Conservation (phyloP, 305 asterid genomes). For the Stenogyne calaminthoides region DNA sequence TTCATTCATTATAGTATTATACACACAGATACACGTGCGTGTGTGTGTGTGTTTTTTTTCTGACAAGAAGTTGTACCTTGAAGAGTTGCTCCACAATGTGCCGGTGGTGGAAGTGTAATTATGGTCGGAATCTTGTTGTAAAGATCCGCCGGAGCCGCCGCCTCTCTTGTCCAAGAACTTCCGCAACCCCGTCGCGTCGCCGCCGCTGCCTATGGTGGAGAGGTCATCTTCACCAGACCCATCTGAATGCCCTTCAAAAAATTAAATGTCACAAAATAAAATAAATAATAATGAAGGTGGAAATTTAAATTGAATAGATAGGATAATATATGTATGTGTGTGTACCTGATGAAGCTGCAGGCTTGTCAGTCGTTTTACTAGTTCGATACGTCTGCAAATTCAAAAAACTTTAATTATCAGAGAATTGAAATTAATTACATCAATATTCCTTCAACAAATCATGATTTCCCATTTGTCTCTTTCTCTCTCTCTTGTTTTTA, state of each 20-base stretch:
- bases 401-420: neutral
- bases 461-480: conserved; percentile 68
- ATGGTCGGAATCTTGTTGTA: conserved; percentile 61
- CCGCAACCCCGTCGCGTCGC: conserved; percentile 31
- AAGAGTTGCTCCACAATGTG: conserved; percentile 89
- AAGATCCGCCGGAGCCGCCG: conserved; percentile 53
- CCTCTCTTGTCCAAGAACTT: conserved; percentile 62
- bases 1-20: neutral
- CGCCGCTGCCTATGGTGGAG: conserved; percentile 40
- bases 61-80: conserved; percentile 44
- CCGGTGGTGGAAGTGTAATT: conserved; percentile 50
- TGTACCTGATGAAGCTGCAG: conserved; percentile 88
- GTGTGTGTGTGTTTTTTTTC: neutral
- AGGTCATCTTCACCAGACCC: conserved; percentile 51
- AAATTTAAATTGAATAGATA: neutral
- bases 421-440: neutral
- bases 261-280: neutral
- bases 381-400: conserved; percentile 89
- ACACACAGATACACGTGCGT: conserved; percentile 11
- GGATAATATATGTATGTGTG: neutral
- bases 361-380: conserved; percentile 88
- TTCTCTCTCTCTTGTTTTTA: conserved; percentile 32
- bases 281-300: neutral
- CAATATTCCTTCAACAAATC: conserved; percentile 48
- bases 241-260: conserved; percentile 40